Evolutionary conservation across 306 rosid genomes (phyloP).

Genomic region (Datisca glomerata): DNA sequence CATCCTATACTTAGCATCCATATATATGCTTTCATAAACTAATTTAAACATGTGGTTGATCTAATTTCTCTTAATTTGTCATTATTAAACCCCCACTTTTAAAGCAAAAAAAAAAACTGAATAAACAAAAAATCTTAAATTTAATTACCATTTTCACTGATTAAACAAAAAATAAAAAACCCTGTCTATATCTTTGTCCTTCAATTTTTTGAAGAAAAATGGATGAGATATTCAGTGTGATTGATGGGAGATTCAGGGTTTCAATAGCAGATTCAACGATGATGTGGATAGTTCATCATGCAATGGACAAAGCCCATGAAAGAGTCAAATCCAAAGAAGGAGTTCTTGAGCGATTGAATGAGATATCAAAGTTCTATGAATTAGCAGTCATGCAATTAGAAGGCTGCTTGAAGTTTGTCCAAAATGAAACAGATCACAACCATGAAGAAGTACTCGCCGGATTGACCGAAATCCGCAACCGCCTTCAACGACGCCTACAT

Average conservation of each 20-base stretch:
- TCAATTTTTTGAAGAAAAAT: too few relatives aligned
- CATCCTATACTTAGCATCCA: too few relatives aligned
- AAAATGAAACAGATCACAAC: constrained; percentile 35
- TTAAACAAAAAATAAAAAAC: too few relatives aligned
- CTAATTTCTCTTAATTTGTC: too few relatives aligned
- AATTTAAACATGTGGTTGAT: too few relatives aligned
- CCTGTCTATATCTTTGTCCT: too few relatives aligned
- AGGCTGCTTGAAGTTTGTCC: constrained; percentile 66
- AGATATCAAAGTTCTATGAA: constrained; percentile 77
- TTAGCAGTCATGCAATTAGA: constrained; percentile 82
- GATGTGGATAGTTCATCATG: constrained; percentile 71
- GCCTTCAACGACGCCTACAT: constrained; percentile 50
- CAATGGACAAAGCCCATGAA: constrained; percentile 80
- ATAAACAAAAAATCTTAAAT: too few relatives aligned
- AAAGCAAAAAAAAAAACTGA: too few relatives aligned
- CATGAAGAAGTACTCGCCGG: constrained; percentile 55
- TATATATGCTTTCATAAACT: too few relatives aligned
- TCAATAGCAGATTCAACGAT: constrained; percentile 74
- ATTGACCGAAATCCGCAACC: constrained; percentile 48
- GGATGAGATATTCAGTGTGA: constrained; percentile 42
- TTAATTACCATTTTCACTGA: too few relatives aligned
- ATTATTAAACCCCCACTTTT: too few relatives aligned
- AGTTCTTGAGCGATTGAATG: constrained; percentile 53
- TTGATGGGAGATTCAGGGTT: constrained; percentile 31
- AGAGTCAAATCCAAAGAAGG: constrained; percentile 59